These are phyloP conservation scores for Rhizopogon roseolus DNA, from an alignment of 768 basidiomycete genomes.

Conservation along the genomic window DNA sequence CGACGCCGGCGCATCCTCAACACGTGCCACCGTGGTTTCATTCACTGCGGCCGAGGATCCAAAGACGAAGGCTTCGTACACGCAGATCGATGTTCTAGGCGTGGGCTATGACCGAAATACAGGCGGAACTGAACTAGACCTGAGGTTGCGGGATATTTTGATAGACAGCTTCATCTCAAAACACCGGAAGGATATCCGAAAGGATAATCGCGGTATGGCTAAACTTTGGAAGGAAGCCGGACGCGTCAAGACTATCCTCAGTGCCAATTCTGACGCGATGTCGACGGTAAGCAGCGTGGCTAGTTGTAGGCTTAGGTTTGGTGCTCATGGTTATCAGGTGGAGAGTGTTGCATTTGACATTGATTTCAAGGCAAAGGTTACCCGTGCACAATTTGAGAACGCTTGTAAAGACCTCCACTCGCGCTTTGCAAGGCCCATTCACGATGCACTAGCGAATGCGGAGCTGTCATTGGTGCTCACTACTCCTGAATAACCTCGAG, in stretches of 20 bases:
- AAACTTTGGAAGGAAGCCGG: slow-evolving; percentile 94
- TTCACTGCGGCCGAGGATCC: slow-evolving; percentile 48
- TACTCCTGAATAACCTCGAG: not conserved
- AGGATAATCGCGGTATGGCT: slow-evolving; percentile 81
- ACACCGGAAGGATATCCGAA: slow-evolving; percentile 60
- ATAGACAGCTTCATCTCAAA: slow-evolving; percentile 70
- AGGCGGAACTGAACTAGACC: slow-evolving; percentile 85
- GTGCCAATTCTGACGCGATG: slow-evolving; percentile 81
- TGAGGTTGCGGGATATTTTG: slow-evolving; percentile 76
- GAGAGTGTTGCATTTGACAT: slow-evolving; percentile 89
- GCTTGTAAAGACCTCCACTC: slow-evolving; percentile 61
- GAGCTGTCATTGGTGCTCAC: slow-evolving; percentile 54
- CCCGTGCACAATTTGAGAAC: slow-evolving; percentile 74
- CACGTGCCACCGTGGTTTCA: slow-evolving; percentile 71
- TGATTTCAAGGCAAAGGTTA: slow-evolving; percentile 79
- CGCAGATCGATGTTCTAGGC: slow-evolving; percentile 73
- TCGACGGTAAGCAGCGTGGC: slow-evolving; percentile 49
- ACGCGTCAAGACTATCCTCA: slow-evolving; percentile 86
- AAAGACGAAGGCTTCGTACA: slow-evolving; percentile 50
- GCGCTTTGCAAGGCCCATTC: slow-evolving; percentile 66
- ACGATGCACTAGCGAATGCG: slow-evolving; percentile 64
- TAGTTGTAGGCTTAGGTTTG: slow-evolving; percentile 1
- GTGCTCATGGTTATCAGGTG: slow-evolving; percentile 41
- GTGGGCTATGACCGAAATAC: slow-evolving; percentile 73
- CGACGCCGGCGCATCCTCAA: slow-evolving; percentile 86